phyloP scores from a whole-genome alignment of 2,329 filamentous ascomycete species.

The Anthostomella pinea region DNA sequence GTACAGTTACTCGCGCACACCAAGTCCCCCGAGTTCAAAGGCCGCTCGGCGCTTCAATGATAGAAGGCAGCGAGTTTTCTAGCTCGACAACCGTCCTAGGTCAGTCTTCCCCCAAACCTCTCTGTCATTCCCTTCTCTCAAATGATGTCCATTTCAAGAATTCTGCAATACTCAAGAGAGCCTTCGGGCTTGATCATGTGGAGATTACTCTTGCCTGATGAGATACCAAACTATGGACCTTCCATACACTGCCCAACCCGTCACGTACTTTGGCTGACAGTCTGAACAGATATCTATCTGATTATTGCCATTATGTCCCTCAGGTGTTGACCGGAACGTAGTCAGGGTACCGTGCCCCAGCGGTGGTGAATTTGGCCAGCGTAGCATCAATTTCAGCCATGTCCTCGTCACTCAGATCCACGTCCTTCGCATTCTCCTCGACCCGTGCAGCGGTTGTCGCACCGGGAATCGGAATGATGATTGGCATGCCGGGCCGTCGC shows the following conservation, averaged over 20 bases:
- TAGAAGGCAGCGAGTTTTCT: too few relatives aligned
- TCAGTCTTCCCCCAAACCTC: not conserved
- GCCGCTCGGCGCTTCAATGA: too few relatives aligned
- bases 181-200: constrained; percentile 25
- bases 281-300: not conserved
- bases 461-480: constrained; percentile 65
- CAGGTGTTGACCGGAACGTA: constrained; percentile 37
- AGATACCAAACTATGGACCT: constrained; percentile 4
- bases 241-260: constrained; percentile 6
- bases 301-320: constrained; percentile 2
- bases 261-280: not conserved
- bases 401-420: constrained; percentile 50
- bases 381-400: constrained; percentile 49
- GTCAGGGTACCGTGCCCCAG: constrained; percentile 48
- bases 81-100: too few relatives aligned
- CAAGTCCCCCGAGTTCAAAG: too few relatives aligned
- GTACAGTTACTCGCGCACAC: too few relatives aligned
- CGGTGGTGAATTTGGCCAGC: constrained; percentile 44
- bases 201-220: constrained; percentile 34
- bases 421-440: constrained; percentile 55
- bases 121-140: not conserved
- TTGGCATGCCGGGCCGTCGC: constrained; percentile 49
- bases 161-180: constrained; percentile 36
- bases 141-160: constrained; percentile 35
- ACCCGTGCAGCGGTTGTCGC: constrained; percentile 55